A percentile compares a stretch with the other conserved stretches of the same genome.
Evolutionary conservation across 306 rosid genomes (phyloP).

Genomic region (Vicia villosa): DNA sequence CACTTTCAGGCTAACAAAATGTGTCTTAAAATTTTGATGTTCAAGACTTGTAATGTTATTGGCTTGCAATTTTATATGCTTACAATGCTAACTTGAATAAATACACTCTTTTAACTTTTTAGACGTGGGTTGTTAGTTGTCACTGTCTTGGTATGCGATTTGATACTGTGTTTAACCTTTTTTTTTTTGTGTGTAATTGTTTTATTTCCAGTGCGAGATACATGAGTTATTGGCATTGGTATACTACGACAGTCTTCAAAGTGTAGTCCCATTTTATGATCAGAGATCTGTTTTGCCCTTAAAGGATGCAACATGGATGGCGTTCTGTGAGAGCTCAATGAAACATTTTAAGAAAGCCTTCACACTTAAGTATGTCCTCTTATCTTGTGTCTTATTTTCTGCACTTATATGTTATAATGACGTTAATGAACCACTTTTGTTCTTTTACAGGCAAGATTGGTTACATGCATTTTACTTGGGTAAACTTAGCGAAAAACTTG

Average conservation of each 20-base stretch:
- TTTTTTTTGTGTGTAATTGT: conserved; percentile 27
- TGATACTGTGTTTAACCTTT: conserved; percentile 29
- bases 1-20: background rate
- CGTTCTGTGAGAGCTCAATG: conserved; percentile 87
- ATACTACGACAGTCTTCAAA: conserved; percentile 96
- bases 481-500: conserved; percentile 91
- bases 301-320: conserved; percentile 79
- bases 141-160: conserved; percentile 28
- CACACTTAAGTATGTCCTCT: conserved; percentile 65
- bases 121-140: conserved; percentile 13
- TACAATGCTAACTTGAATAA: conserved; percentile 9
- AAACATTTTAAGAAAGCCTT: conserved; percentile 95
- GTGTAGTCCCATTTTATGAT: conserved; percentile 94
- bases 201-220: conserved; percentile 79
- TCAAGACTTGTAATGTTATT: background rate
- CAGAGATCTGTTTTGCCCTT: conserved; percentile 82
- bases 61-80: background rate
- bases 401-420: conserved; percentile 15
- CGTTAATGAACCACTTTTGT: conserved; percentile 30
- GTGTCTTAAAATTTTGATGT: background rate
- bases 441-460: conserved; percentile 85
- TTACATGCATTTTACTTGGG: conserved; percentile 95
- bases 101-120: conserved; percentile 8
- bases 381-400: conserved; percentile 31
- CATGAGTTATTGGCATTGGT: conserved; percentile 95